Conservation (phyloP, 2,329 filamentous ascomycete genomes). For the Alternaria arborescens region DNA sequence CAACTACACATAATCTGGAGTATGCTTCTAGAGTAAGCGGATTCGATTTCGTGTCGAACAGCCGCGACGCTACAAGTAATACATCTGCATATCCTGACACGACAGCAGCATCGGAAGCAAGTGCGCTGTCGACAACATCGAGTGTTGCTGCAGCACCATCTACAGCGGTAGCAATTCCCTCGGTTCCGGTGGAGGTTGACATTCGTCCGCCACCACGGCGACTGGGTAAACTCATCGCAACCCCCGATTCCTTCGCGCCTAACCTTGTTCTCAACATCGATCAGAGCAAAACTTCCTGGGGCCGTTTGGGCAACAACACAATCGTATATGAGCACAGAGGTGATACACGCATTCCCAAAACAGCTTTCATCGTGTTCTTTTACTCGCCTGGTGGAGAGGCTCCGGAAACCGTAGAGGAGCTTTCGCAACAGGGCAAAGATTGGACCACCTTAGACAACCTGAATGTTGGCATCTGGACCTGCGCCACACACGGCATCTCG, state of each 20-base stretch:
- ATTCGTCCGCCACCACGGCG: conserved; percentile 53
- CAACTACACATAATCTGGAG: conserved; percentile 56
- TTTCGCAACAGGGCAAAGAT: conserved; percentile 58
- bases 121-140: conserved; percentile 24
- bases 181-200: conserved; percentile 34
- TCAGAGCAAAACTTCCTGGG: conserved; percentile 77
- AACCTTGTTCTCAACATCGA: conserved; percentile 70
- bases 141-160: conserved; percentile 27
- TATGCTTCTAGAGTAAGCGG: conserved; percentile 58
- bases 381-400: conserved; percentile 71
- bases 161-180: conserved; percentile 29
- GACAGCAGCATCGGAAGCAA: conserved; percentile 33
- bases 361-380: conserved; percentile 75
- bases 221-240: conserved; percentile 73
- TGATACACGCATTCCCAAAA: conserved; percentile 81
- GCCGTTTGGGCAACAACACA: conserved; percentile 74
- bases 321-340: conserved; percentile 67
- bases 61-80: conserved; percentile 25
- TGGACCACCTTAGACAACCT: conserved; percentile 64
- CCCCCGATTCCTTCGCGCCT: conserved; percentile 70
- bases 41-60: conserved; percentile 49
- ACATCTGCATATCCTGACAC: conserved; percentile 42
- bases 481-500: conserved; percentile 76
- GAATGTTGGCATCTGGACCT: conserved; percentile 79
- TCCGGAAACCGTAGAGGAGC: conserved; percentile 64